These are phyloP conservation scores for Curvularia hawaiiensis DNA, from an alignment of 2,329 filamentous ascomycete species.

Conservation along the genomic window DNA sequence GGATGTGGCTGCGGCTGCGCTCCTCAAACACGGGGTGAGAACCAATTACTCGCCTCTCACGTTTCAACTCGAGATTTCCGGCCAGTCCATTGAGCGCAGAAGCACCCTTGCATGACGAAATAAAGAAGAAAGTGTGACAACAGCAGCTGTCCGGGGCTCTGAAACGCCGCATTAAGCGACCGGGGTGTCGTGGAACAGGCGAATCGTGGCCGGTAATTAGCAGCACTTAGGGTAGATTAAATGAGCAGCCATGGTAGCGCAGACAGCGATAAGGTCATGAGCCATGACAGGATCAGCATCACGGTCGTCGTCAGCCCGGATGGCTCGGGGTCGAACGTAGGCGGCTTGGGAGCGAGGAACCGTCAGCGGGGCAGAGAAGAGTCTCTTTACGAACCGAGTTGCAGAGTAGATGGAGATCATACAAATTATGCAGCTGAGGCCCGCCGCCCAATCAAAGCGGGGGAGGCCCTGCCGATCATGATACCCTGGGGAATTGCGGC, in stretches of 20 bases:
- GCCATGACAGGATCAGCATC: neutral
- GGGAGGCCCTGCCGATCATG: constrained; percentile 4
- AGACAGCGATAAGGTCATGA: neutral
- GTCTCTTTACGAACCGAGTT: constrained; percentile 28
- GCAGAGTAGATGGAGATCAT: constrained; percentile 31
- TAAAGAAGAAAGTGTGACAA: constrained; percentile 19
- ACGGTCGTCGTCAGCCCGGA: constrained; percentile 8
- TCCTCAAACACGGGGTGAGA: constrained; percentile 28
- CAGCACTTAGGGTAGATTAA: constrained; percentile 17
- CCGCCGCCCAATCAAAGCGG: constrained; percentile 8
- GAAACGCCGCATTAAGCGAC: constrained; percentile 19
- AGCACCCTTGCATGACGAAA: constrained; percentile 12
- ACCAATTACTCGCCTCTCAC: constrained; percentile 18
- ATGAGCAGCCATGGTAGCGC: constrained; percentile 4
- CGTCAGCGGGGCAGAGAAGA: constrained; percentile 26
- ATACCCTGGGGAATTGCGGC: neutral
- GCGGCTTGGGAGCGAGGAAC: constrained; percentile 35
- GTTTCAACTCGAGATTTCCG: constrained; percentile 22
- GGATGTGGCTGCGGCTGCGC: constrained; percentile 20
- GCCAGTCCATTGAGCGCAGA: constrained; percentile 10
- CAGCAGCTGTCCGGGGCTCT: constrained; percentile 16
- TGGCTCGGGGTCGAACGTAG: constrained; percentile 4
- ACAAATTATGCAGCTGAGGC: constrained; percentile 11
- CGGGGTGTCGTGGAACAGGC: constrained; percentile 2
- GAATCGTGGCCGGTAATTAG: constrained; percentile 7